Base-by-base conservation (phyloP, 495 filamentous ascomycete genomes). In the Podospora pseudopauciseta region DNA sequence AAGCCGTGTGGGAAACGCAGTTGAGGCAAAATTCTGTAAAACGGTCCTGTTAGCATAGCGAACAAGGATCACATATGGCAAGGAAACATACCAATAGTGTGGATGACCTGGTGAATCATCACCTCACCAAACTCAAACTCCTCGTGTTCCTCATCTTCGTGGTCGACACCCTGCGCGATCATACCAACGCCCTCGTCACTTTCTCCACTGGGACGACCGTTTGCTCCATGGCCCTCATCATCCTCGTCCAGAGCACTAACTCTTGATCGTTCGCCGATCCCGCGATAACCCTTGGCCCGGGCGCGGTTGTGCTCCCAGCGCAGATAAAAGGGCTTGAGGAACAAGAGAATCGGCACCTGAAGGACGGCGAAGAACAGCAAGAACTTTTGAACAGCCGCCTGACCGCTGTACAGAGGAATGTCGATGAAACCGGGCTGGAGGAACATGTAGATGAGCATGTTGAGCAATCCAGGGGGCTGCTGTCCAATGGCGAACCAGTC, bases 361-460 rank as follows among this genome's bases (percentile, higher is more conserved):
- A 86, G 70, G 20, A 97, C 80, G 19, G 95, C 95, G 55, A 98
- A 76, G 53, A 97, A 84, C n/a, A 98, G 79, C 23, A 99, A 82
- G 44, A 89, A 74, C 20, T 91, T 79, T 78, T 99, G 95, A 3
- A 99, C 84, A 0, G 68, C 70, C 6, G 78, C 81, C 77, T 99
- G 95, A 64, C 92, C 92, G 20, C 77, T 77, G 74, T 95, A 99
- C 5, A 99, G 85, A 63, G 81, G 85, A 39, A 76, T 72, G 65
- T 88, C 86, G 60, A 98, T 81, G 0, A 76, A 90, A 27, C 92
- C 92, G 5, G 95, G 95, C 64, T 88, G 87, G 63, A 99, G 82
- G 83, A 99, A 98, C 95, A 99, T 99, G 86, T 97, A 96, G 76
- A 99, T 99, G 71, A 99, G 85, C 93, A 97, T 97, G 85, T 99